Evolutionary conservation across 768 basidiomycete genomes (phyloP).

Genomic region (Pulveroboletus ravenelii): DNA sequence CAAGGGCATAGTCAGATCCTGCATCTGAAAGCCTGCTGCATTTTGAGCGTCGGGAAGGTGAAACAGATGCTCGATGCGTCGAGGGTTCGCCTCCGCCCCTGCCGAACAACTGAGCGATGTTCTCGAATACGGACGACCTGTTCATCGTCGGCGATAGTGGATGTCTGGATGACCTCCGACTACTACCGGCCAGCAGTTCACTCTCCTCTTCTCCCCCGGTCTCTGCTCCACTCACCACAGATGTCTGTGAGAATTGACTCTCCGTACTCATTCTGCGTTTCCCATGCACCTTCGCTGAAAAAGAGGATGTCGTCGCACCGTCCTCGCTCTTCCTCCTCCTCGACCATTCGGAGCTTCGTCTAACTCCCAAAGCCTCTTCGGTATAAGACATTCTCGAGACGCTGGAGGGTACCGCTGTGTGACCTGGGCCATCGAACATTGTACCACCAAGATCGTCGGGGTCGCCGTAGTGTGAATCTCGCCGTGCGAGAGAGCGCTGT

Average conservation of each 20-base stretch:
- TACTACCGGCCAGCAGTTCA: conserved; percentile 27
- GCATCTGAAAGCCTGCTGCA: conserved; percentile 50
- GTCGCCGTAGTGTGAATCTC: conserved; percentile 59
- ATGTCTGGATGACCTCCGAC: conserved; percentile 30
- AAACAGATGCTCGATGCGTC: conserved; percentile 49
- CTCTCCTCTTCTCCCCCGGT: conserved; percentile 36
- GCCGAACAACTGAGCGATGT: conserved; percentile 64
- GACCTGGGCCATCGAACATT: conserved; percentile 71
- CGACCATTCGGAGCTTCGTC: conserved; percentile 54
- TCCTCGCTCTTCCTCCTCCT: conserved; percentile 50
- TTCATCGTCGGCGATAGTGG: conserved; percentile 35
- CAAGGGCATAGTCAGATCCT: conserved; percentile 56
- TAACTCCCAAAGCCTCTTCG: conserved; percentile 36
- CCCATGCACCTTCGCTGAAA: conserved; percentile 24
- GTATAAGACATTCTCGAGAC: conserved; percentile 73
- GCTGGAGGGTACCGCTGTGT: conserved; percentile 70
- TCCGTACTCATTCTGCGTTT: conserved; percentile 45
- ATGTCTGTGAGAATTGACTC: conserved; percentile 36
- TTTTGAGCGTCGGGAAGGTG: conserved; percentile 45
- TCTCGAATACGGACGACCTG: conserved; percentile 51
- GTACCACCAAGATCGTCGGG: conserved; percentile 52
- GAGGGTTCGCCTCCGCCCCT: conserved; percentile 40
- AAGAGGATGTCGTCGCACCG: conserved; percentile 22
- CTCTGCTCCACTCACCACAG: conserved; percentile 36
- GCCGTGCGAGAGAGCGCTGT: conserved; percentile 48